Evolutionary conservation across 441 rosid species (phyloP), one percentile per base, ranked within the genome.

Genomic region (Kokia cookei): DNA sequence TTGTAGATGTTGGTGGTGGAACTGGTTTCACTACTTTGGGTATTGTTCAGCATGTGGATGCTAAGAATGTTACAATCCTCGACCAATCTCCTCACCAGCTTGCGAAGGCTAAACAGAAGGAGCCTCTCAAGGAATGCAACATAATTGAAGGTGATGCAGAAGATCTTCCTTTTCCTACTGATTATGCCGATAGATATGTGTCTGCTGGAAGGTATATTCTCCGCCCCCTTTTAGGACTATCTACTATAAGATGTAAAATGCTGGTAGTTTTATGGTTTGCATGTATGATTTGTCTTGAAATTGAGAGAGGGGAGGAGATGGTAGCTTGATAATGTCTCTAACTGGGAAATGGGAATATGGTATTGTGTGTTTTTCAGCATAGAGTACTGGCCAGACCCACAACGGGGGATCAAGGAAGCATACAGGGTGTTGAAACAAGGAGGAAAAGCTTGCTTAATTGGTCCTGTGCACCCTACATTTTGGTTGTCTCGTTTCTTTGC

Each of bases 351-450:
- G 59, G 59, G 72, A 58, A 51, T 51, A 45, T 54, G 11, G n/a
- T 27, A 8, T 54, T 75, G 4, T 43, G 64, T 63, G 19, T 4
- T 76, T 76, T 64, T 73, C 86, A 95, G 98, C 78, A 95, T 95
- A 26, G 98, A 93, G 91, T 93, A 95, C 83, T 93, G 98, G 99
- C 98, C 99, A 45, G 98, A 95, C 71, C 99, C 97, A 1, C 96
- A 90, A 80, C 89, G 97, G 19, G 98, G 99, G 32, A 91, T 95
- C 69, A 90, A 78, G 82, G 99, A 91, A 87, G 99, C 98, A 19
- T 93, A 93, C 84, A 88, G 98, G 65, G 98, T 95, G 40, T 77
- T 95, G 88, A 95, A 93, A 79, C 83, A 85, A 29, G 97, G 98
- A 73, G 98, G 97, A 24, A 93, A 93, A 75, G 97, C 97, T 26